phyloP scores from a whole-genome alignment of 2,329 filamentous ascomycete species.

The Tolypocladium pustulatum region DNA sequence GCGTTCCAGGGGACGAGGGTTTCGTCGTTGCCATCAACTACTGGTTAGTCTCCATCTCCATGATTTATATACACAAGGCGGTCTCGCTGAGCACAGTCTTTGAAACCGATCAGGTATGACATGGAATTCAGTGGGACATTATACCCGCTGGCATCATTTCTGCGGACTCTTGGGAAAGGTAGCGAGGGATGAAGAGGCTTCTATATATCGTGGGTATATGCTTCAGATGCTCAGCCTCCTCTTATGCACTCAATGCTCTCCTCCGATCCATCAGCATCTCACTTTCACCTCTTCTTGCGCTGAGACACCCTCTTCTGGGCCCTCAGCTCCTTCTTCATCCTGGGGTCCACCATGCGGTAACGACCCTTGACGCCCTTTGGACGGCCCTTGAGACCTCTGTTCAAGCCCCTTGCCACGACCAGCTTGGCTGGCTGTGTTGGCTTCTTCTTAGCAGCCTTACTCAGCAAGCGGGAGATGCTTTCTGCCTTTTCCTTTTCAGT shows the following conservation, averaged over 20 bases:
- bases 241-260: not conserved
- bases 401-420: constrained; percentile 76
- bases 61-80: not conserved
- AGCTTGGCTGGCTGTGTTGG: constrained; percentile 74
- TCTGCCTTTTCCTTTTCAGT: constrained; percentile 94
- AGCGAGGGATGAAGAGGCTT: not conserved
- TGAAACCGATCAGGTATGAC: constrained; percentile 50
- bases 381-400: constrained; percentile 75
- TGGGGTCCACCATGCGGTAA: constrained; percentile 92
- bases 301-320: constrained; percentile 71
- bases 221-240: not conserved
- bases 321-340: constrained; percentile 93
- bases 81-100: too few species aligned
- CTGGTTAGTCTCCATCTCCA: constrained; percentile 41
- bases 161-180: constrained; percentile 24
- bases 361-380: constrained; percentile 89
- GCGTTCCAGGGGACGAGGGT: constrained; percentile 55
- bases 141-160: constrained; percentile 50
- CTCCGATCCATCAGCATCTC: not conserved
- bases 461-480: constrained; percentile 71
- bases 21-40: constrained; percentile 76
- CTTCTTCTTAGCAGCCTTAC: constrained; percentile 76
- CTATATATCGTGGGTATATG: not conserved
- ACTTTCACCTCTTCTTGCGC: constrained; percentile 38
- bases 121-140: constrained; percentile 65